Evolutionary conservation across 768 basidiomycete genomes (phyloP), one percentile per base, ranked within the genome.

Genomic region (Tulasnella calospora): DNA sequence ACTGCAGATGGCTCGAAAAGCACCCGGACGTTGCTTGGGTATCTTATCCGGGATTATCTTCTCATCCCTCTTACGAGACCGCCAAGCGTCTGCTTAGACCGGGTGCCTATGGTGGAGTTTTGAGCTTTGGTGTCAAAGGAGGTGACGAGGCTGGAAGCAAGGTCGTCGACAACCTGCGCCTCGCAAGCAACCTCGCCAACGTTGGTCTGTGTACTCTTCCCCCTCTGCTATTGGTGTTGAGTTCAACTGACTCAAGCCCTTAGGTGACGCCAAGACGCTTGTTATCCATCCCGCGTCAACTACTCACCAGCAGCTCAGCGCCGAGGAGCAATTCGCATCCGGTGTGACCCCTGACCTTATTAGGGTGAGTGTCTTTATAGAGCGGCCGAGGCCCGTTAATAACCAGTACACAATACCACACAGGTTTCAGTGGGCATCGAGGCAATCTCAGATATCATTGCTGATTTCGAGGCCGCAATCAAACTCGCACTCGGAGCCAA

Each of bases 1-100:
- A 51, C 4, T 40, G 7, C 17, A 83, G 83, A 67, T 92, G 87
- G 86, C 88, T 95, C 41, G 86, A 90, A 81, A 83, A 87, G 67
- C 90, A 95, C 82, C 88, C 89, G 12, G 86, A 88, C 38, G 88
- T 95, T 46, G 84, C 88, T 0, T 95, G 92, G 93, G 91, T 94
- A 0, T 90, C 90, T 21, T 84, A 82, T 74, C 82, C 81, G 40
- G 83, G 83, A 33, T 76, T 83, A 40, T 33, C 38, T 15, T 74
- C 71, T 2, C 83, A 83, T 79, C 78, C 79, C 17, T 80, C 74
- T 72, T 83, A 83, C 79, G 79, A 77, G 35, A 69, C 41, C 5
- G 83, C 83, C 8, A 80, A 80, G 74, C 73, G 57, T n/a, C 71
- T 71, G 33, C 74, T 75, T 1, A 33, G 74, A 19, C 30, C 73